A percentile compares a stretch with the other conserved stretches of the same genome.
Evolutionary conservation across 78 protist species (phyloP).

Genomic region (Dictyostelium intermedium): DNA sequence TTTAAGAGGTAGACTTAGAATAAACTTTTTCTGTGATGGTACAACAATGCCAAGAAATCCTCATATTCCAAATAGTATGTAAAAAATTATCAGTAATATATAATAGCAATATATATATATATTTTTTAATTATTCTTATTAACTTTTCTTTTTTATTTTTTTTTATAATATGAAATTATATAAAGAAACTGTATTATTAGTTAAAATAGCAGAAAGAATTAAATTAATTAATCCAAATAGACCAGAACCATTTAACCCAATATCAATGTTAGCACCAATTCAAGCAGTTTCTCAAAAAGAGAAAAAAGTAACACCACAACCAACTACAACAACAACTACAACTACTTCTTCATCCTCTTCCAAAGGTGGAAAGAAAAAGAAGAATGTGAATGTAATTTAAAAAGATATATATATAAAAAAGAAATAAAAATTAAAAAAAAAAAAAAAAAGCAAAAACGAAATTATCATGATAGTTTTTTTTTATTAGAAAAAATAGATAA

Average conservation of each 20-base stretch:
- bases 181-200: conserved; percentile 41
- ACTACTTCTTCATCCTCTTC: neutral
- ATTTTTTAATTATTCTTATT: neutral
- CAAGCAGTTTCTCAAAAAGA: conserved; percentile 22
- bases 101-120: neutral
- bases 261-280: conserved; percentile 17
- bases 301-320: neutral
- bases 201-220: conserved; percentile 28
- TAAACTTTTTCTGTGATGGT: neutral
- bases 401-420: neutral
- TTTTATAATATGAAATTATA: too few species aligned
- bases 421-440: neutral
- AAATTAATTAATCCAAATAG: conserved; percentile 46
- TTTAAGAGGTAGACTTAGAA: conserved; percentile 62
- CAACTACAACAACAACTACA: conserved; percentile 8
- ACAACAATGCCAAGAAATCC: conserved; percentile 15
- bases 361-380: conserved; percentile 20
- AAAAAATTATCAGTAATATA: neutral
- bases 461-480: too few species aligned
- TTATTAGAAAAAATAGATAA: too few species aligned
- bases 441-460: too few species aligned
- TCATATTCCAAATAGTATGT: conserved; percentile 34
- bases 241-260: conserved; percentile 71
- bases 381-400: conserved; percentile 30
- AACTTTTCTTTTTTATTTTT: neutral